These are phyloP conservation scores for Cryptomeria japonica DNA, from an alignment of 75 land plant species.

Conservation along the genomic window DNA sequence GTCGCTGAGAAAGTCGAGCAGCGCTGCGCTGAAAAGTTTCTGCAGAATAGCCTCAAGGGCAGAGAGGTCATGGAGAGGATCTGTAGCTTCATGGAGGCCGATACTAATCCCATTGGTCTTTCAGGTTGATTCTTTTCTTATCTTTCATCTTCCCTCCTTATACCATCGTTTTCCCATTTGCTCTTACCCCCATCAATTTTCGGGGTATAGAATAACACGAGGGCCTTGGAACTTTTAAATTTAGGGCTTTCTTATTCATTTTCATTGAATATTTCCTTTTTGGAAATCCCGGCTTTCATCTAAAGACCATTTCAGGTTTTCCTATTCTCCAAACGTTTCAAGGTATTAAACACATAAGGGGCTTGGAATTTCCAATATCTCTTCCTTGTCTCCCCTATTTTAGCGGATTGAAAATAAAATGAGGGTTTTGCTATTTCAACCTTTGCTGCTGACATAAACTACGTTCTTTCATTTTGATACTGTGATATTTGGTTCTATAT, in stretches of 20 bases:
- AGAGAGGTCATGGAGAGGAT: constrained; percentile 91
- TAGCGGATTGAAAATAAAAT: neutral
- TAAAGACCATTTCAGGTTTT: neutral
- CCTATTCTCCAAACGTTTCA: neutral
- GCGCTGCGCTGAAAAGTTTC: constrained; percentile 81
- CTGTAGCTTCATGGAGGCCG: constrained; percentile 82
- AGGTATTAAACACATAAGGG: neutral
- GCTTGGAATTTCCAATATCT: neutral
- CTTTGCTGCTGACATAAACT: neutral
- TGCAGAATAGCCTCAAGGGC: constrained; percentile 91
- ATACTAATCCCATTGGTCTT: constrained; percentile 1
- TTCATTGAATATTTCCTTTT: neutral
- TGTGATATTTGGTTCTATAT: neutral
- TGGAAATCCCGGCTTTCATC: neutral
- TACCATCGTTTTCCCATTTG: too few species aligned
- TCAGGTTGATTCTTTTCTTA: neutral
- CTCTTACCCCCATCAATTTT: too few species aligned
- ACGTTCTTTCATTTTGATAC: neutral
- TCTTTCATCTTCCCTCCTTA: neutral
- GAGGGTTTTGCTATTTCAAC: neutral
- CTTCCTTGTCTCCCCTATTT: neutral
- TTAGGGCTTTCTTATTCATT: too few species aligned
- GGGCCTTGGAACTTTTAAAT: too few species aligned
- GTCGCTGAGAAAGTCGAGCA: constrained; percentile 95
- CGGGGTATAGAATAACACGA: too few species aligned